Conservation (phyloP, 2,329 filamentous ascomycete genomes). For the Lojkania enalia region DNA sequence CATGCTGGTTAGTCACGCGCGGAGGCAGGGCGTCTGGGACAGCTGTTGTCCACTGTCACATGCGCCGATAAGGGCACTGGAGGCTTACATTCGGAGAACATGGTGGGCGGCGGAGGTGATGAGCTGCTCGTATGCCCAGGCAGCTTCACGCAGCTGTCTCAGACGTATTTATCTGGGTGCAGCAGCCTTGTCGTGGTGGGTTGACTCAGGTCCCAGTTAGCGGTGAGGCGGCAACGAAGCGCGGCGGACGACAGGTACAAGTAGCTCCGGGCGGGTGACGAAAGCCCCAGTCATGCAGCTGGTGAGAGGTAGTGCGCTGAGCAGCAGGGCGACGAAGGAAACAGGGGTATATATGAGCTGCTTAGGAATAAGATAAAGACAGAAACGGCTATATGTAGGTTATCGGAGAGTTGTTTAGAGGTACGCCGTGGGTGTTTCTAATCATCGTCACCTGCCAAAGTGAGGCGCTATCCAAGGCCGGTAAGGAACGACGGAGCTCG, state of each 20-base stretch:
- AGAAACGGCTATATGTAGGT: background rate
- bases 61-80: conserved; percentile 35
- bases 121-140: conserved; percentile 21
- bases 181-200: conserved; percentile 20
- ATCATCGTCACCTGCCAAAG: background rate
- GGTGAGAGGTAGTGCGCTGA: conserved; percentile 11
- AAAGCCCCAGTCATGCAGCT: conserved; percentile 31
- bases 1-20: conserved; percentile 50
- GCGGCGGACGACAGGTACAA: conserved; percentile 15
- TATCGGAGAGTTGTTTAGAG: background rate
- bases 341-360: background rate
- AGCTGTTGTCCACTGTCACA: conserved; percentile 35
- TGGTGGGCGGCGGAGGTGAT: conserved; percentile 41
- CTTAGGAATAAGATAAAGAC: background rate
- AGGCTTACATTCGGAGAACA: conserved; percentile 89
- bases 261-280: conserved; percentile 39
- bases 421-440: background rate
- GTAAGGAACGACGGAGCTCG: background rate
- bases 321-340: background rate
- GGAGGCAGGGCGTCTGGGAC: conserved; percentile 29
- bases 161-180: conserved; percentile 26
- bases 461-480: background rate
- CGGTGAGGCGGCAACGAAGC: conserved; percentile 31
- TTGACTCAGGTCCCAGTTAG: conserved; percentile 30
- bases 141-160: conserved; percentile 22